Percentiles rank a stretch among this genome's conserved stretches.
phyloP scores from a whole-genome alignment of 2,329 filamentous ascomycete genomes.

The Pseudopyricularia cyperi region DNA sequence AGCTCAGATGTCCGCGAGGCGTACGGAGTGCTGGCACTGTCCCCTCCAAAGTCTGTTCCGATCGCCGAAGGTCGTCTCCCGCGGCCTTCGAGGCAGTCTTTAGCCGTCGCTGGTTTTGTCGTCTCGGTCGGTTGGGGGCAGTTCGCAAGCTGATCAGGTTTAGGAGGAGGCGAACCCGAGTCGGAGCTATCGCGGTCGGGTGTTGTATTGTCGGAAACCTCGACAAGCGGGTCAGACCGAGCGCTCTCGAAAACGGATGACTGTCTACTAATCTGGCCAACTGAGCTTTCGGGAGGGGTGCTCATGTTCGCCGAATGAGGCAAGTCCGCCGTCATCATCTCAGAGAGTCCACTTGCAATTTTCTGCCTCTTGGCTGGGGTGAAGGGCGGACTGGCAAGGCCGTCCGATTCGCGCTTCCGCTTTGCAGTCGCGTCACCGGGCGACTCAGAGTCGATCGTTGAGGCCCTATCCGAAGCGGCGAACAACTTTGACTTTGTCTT shows the following conservation, averaged over 20 bases:
- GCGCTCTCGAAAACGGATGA: constrained; percentile 18
- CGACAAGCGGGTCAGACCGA: constrained; percentile 8
- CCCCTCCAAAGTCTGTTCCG: not conserved
- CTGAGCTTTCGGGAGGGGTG: constrained; percentile 1
- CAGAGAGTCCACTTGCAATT: constrained; percentile 12
- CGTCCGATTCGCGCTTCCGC: constrained; percentile 28
- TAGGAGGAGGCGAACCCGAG: not conserved
- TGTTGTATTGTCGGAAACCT: not conserved
- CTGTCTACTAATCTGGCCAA: constrained; percentile 5
- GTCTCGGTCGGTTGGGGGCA: not conserved
- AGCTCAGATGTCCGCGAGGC: not conserved
- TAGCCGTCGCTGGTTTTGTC: not conserved
- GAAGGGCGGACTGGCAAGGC: constrained; percentile 38
- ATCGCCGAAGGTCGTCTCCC: not conserved
- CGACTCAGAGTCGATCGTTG: constrained; percentile 19
- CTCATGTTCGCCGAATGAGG: not conserved
- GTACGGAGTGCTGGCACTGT: not conserved
- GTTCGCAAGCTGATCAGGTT: not conserved
- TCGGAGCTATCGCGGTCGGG: not conserved
- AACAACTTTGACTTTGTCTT: constrained; percentile 19
- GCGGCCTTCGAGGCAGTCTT: not conserved
- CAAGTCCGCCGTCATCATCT: constrained; percentile 7
- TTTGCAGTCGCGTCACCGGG: constrained; percentile 15
- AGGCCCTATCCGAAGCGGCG: constrained; percentile 11
- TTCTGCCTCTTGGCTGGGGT: constrained; percentile 41